Conservation (phyloP, 169 alveolate genomes). For the Plasmodium gaboni region DNA sequence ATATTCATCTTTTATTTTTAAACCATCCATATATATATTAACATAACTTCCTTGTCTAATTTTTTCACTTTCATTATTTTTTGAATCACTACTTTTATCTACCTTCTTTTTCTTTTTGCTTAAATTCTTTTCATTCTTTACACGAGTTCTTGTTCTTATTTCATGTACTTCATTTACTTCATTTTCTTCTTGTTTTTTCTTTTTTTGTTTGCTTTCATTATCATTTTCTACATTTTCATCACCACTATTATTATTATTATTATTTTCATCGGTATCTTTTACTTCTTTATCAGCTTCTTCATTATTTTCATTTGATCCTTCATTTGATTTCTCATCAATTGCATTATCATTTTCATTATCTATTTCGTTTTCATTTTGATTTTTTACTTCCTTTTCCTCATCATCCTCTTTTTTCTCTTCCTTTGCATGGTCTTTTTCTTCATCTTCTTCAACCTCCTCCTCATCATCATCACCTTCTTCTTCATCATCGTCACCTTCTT, state of each 20-base stretch:
- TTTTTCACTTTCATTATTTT: slow-evolving; percentile 52
- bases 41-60: slow-evolving; percentile 56
- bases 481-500: slow-evolving; percentile 4
- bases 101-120: slow-evolving; percentile 22
- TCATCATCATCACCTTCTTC: slow-evolving; percentile 16
- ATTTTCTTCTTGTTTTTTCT: background rate
- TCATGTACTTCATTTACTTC: slow-evolving; percentile 18
- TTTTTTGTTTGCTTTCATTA: background rate
- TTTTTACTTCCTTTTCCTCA: background rate
- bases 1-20: slow-evolving; percentile 69
- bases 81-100: background rate
- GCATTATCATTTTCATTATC: background rate
- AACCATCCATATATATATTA: slow-evolving; percentile 64
- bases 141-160: slow-evolving; percentile 18
- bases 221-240: background rate
- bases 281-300: slow-evolving; percentile 5
- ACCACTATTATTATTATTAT: slow-evolving; percentile 15
- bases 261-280: slow-evolving; percentile 6
- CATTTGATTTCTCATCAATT: slow-evolving; percentile 3
- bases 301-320: background rate
- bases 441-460: background rate
- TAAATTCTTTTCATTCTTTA: slow-evolving; percentile 47
- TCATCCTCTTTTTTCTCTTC: slow-evolving; percentile 17
- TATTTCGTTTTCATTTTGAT: background rate
- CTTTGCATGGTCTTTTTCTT: background rate